Conservation (phyloP, 306 rosid species). For the Gastrolobium villosum region DNA sequence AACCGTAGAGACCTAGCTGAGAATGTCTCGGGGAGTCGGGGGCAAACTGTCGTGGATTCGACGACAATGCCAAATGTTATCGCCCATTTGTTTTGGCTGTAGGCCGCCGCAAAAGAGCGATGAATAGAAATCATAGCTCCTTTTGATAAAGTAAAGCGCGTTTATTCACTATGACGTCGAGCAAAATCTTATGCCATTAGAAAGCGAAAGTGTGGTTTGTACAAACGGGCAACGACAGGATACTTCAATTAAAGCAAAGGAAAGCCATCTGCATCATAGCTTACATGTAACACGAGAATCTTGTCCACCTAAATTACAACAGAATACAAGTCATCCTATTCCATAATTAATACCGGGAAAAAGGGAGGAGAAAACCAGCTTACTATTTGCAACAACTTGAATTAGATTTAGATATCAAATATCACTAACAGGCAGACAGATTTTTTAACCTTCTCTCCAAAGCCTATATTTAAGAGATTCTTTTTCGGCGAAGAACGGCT, state of each 20-base stretch:
- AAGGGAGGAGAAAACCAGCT: conserved; percentile 5
- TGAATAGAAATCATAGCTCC: background rate
- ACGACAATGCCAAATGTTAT: too few relatives aligned
- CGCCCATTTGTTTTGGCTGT: background rate
- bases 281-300: conserved; percentile 32
- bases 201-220: background rate
- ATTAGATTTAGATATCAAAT: conserved; percentile 16
- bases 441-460: background rate
- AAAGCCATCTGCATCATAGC: conserved; percentile 17
- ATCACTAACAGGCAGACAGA: background rate
- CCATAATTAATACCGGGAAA: conserved; percentile 16
- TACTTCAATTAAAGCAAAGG: background rate
- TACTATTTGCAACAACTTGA: conserved; percentile 32
- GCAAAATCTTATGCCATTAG: background rate
- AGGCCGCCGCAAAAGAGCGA: background rate
- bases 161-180: background rate
- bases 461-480: conserved; percentile 32
- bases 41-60: too few relatives aligned
- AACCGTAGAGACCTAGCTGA: too few relatives aligned
- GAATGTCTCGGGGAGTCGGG: too few relatives aligned
- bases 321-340: conserved; percentile 27
- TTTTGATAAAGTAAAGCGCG: background rate
- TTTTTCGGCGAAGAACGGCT: background rate
- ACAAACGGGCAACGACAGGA: background rate
- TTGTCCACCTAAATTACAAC: conserved; percentile 33